phyloP scores from a whole-genome alignment of 345 rosid genomes.

The Pistacia vera region DNA sequence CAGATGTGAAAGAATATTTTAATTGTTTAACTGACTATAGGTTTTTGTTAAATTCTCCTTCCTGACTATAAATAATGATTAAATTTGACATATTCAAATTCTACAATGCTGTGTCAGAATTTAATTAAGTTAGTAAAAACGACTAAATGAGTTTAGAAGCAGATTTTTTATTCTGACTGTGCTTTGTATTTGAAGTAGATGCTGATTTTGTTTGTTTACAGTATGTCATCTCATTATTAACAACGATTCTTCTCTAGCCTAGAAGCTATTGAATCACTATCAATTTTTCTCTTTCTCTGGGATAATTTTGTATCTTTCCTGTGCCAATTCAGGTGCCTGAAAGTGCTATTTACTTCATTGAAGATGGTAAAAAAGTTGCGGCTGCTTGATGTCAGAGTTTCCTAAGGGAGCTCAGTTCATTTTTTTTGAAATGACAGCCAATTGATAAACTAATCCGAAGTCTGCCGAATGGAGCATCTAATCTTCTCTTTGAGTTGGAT shows the following conservation, averaged over 20 bases:
- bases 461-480: background rate
- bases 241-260: background rate
- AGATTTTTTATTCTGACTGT: background rate
- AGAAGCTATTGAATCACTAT: background rate
- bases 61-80: background rate
- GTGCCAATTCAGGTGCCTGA: conserved; percentile 66
- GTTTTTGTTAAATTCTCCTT: background rate
- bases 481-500: background rate
- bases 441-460: background rate
- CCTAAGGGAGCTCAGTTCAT: background rate
- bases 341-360: conserved; percentile 79
- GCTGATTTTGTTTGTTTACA: background rate
- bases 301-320: background rate
- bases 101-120: background rate
- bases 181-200: background rate
- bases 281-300: background rate
- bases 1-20: background rate
- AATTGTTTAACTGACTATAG: background rate
- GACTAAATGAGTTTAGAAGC: background rate
- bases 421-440: background rate
- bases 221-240: background rate
- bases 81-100: background rate
- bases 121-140: background rate
- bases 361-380: conserved; percentile 89
- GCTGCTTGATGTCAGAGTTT: conserved; percentile 49